Evolutionary conservation across 2,329 filamentous ascomycete genomes (phyloP), one percentile per base, ranked within the genome.

Genomic region (Ambrosiella cleistominuta): DNA sequence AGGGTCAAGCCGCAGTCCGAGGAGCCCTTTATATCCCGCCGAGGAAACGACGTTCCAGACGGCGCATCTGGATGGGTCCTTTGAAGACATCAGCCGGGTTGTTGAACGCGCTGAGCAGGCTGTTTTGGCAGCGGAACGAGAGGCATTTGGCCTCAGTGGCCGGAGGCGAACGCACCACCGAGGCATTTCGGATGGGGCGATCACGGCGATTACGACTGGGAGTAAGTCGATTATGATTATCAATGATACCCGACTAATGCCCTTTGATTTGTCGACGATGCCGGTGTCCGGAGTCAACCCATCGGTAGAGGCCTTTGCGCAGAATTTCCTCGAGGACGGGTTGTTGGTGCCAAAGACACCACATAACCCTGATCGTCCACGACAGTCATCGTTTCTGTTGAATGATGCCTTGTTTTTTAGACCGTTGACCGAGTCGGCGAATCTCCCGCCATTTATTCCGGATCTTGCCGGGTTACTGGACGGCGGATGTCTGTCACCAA

Each of bases 181-280:
- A 50, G 75, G 76, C 1, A 64, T 67, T 11, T 80, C 77, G 62
- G 77, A 81, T 61, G 72, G 73, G 63, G 78, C 70, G 5, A 79
- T 91, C 50, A 93, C 88, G 0, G 76, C 76, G 9, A 79, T 91
- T 49, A 93, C 88, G 0, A 75, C 76, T 9, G 86, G 88, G n/a
- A 95, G 88, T 73, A 85, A 90, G 66, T 95, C 88, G 0, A 94
- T 95, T 63, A 77, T 95, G 58, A 94, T 95, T 65, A 81, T 95
- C 40, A 87, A 94, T 60, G 81, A 80, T 38, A 84, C 82, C 19
- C 54, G 37, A 13, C 42, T 37, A 9, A 63, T 76, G 13, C 70
- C 74, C 0, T 70, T 72, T 4, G 70, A 79, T 7, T 67, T 75
- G n/a, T 69, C 74, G 0, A 63, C 71, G 8, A 78, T 81, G 76